A percentile compares a stretch with the other conserved stretches of the same genome.
Evolutionary conservation across 2,329 filamentous ascomycete genomes (phyloP).

Genomic region (Diplodia corticola): DNA sequence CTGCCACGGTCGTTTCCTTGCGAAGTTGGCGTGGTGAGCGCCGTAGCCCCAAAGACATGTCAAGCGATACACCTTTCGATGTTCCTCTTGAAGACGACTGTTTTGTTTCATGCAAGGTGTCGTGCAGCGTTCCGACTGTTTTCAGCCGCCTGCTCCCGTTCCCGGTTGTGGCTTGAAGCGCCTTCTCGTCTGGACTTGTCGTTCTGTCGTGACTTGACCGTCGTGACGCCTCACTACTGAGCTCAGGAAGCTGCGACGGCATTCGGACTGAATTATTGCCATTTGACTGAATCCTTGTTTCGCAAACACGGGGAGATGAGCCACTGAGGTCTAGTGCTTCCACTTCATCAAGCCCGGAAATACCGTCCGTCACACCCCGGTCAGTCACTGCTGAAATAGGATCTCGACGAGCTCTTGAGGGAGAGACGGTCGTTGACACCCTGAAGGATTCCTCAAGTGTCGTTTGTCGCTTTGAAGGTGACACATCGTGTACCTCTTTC

Average conservation of each 20-base stretch:
- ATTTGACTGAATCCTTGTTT: neutral
- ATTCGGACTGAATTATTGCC: neutral
- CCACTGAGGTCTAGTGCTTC: slow-evolving; percentile 23
- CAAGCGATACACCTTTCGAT: neutral
- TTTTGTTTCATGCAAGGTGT: neutral
- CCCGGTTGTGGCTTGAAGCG: neutral
- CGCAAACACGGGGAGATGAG: neutral
- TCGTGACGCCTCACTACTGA: neutral
- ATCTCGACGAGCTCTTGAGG: neutral
- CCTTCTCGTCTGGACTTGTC: neutral
- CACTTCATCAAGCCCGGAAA: neutral
- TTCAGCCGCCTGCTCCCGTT: neutral
- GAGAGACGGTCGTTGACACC: neutral
- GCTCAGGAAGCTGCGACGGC: neutral
- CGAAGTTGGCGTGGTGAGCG: slow-evolving; percentile 31
- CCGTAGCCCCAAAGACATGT: slow-evolving; percentile 15
- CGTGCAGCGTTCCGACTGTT: too few relatives aligned
- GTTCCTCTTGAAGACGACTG: neutral
- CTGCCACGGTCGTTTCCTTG: slow-evolving; percentile 31
- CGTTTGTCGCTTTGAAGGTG: slow-evolving; percentile 6
- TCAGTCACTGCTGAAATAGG: neutral
- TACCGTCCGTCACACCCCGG: neutral
- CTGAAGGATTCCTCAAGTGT: slow-evolving; percentile 12
- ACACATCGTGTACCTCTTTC: neutral
- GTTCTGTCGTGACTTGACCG: neutral